Evolutionary conservation across 495 filamentous ascomycete species (phyloP).

Genomic region (Talaromyces proteolyticus): DNA sequence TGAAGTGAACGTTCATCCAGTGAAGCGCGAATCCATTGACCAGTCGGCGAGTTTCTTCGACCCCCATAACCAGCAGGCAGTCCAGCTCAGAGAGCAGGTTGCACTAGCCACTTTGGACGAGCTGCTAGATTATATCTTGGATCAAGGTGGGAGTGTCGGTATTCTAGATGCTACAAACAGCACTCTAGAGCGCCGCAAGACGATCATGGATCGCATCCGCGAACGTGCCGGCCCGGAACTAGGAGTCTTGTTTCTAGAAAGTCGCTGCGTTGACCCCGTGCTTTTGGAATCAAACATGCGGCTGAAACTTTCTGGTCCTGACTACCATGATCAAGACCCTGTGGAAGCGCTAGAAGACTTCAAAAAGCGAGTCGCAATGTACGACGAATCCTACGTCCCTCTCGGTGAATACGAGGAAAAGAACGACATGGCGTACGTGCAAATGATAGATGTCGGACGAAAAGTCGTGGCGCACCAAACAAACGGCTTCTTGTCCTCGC

Average conservation of each 20-base stretch:
- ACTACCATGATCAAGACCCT: constrained; percentile 93
- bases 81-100: constrained; percentile 81
- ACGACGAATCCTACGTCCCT: constrained; percentile 87
- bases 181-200: constrained; percentile 76
- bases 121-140: constrained; percentile 78
- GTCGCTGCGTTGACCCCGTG: constrained; percentile 74
- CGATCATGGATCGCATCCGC: constrained; percentile 77
- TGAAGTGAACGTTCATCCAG: too few relatives aligned
- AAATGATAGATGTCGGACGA: constrained; percentile 96
- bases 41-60: constrained; percentile 95
- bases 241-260: constrained; percentile 90
- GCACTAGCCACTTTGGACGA: constrained; percentile 91
- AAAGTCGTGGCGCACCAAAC: constrained; percentile 89
- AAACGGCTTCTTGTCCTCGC: constrained; percentile 82
- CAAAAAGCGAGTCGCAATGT: constrained; percentile 86
- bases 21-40: constrained; percentile 47
- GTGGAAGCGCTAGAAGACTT: constrained; percentile 79
- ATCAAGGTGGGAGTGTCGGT: constrained; percentile 84
- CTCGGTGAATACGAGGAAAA: constrained; percentile 88
- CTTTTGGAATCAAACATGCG: constrained; percentile 96
- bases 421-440: constrained; percentile 81
- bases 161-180: constrained; percentile 98
- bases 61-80: constrained; percentile 75
- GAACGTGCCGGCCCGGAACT: constrained; percentile 77
- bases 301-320: constrained; percentile 91